phyloP scores from a whole-genome alignment of 192 early-diverging fungal genomes.

The Nowakowskiella sp. region DNA sequence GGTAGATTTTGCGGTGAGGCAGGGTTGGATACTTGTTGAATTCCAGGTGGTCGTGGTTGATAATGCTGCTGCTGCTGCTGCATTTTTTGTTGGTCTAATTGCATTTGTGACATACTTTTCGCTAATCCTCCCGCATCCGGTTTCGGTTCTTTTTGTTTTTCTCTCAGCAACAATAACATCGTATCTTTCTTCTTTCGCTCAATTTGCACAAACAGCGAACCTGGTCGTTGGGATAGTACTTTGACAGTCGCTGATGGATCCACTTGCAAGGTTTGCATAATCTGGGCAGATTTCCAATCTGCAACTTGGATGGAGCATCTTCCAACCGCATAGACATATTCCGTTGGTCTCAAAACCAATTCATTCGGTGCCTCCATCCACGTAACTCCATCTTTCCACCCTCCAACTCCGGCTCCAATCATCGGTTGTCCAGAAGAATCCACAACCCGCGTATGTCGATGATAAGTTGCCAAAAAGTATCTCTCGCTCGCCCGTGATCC shows the following conservation, averaged over 20 bases:
- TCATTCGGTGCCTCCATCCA: constrained; percentile 41
- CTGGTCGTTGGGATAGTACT: constrained; percentile 16
- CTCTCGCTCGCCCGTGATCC: constrained; percentile 18
- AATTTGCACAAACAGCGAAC: constrained; percentile 20
- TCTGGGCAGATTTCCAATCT: constrained; percentile 38
- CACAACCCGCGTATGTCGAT: constrained; percentile 40
- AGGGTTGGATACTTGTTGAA: no score
- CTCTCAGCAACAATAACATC: no score
- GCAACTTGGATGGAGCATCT: constrained; percentile 36
- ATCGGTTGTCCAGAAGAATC: constrained; percentile 40
- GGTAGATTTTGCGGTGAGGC: no score
- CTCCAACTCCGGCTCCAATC: constrained; percentile 47
- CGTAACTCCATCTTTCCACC: constrained; percentile 45
- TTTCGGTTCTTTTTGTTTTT: no score
- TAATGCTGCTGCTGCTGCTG: no score
- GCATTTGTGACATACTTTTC: no score
- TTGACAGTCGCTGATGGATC: constrained; percentile 19
- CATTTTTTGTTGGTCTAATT: no score
- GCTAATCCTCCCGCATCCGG: no score
- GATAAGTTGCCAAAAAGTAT: constrained; percentile 47
- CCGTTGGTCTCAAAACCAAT: constrained; percentile 37
- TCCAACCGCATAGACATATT: constrained; percentile 37
- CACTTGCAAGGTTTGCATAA: constrained; percentile 31
- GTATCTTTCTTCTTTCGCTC: constrained; percentile 27
- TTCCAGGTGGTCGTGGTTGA: no score